Base-by-base conservation (phyloP, 768 basidiomycete species). In the Hygrophorus russula region DNA sequence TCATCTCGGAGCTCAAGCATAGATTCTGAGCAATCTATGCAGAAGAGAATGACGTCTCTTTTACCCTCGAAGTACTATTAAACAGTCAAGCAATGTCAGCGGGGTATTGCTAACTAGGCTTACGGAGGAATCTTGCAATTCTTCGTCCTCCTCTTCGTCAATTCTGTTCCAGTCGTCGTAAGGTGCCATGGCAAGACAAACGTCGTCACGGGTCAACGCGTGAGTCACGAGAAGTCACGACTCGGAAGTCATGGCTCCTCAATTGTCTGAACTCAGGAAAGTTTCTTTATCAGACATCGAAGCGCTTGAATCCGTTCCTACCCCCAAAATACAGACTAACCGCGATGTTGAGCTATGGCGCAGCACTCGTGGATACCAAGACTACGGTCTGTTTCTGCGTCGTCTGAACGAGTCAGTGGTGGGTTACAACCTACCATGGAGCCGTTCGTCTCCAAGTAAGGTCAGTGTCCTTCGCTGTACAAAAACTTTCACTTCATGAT, bases 1-100 rank as follows among this genome's bases (percentile, higher is more conserved):
- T 82, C 77, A 18, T 83, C 80, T 39, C 68, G 69, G 34, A 82
- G 73, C 30, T 67, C 68, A 18, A 85, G 80, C 94, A 98, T 97
- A 9, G 89, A 87, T 42, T 75, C 68, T 0, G 93, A 94, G 49
- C 88, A 90, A 61, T 99, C 93, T 46, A 99, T 89, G 59, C 85
- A 87, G 65, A 97, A 96, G n/a, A 98, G 63, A 36, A 94, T 82
- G 27, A 91, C 86, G 53, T 97, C 91, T 47, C 76, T 75, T 50
- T 81, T 80, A 41, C 77, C 76, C 49, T 88, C 85, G 49, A 76
- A 73, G 46, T 70, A 69, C 84, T 50, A 86, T n/a, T 42, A 2
- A 31, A 46, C 49, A 46, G 20, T 19, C 2, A n/a, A 27, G 11
- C 10, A 9, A 14, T 36, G 24, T 8, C 29, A 15, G 20, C 9